A percentile compares a stretch with the other conserved stretches of the same genome.
phyloP scores from a whole-genome alignment of 23 red algal genomes.

The Gracilariopsis chorda region DNA sequence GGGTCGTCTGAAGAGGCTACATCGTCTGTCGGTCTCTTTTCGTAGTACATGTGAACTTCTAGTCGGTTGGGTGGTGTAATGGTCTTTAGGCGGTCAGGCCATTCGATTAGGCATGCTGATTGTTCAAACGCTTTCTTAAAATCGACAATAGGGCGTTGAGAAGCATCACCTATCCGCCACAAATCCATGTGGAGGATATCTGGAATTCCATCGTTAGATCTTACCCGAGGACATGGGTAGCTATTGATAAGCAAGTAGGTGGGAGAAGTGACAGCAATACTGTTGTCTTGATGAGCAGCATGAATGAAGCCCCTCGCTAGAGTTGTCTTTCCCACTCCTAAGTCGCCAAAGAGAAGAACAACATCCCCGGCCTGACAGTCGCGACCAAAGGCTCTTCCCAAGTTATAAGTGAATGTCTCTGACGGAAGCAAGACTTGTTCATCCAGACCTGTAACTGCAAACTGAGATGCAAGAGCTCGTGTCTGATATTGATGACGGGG shows the following conservation, averaged over 20 bases:
- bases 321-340: slow-evolving; percentile 84
- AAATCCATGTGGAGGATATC: slow-evolving; percentile 86
- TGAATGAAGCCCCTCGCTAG: slow-evolving; percentile 83
- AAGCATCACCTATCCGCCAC: slow-evolving; percentile 63
- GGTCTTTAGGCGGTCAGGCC: slow-evolving; percentile 72
- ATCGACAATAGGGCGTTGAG: slow-evolving; percentile 61
- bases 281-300: slow-evolving; percentile 23
- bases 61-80: slow-evolving; percentile 7
- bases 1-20: slow-evolving; percentile 10
- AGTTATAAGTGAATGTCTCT: slow-evolving; percentile 13
- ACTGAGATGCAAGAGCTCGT: too few relatives aligned
- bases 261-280: slow-evolving; percentile 70
- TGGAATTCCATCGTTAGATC: background rate
- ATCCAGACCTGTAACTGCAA: too few relatives aligned
- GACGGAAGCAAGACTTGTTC: background rate
- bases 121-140: slow-evolving; percentile 59
- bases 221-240: slow-evolving; percentile 26
- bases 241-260: slow-evolving; percentile 82
- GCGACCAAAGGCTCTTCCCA: slow-evolving; percentile 43
- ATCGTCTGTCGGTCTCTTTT: background rate
- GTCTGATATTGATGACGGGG: too few relatives aligned
- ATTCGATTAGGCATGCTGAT: slow-evolving; percentile 71
- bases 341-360: slow-evolving; percentile 68
- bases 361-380: slow-evolving; percentile 56
- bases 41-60: slow-evolving; percentile 36